phyloP scores from a whole-genome alignment of 345 rosid genomes.

The Syzygium grande region DNA sequence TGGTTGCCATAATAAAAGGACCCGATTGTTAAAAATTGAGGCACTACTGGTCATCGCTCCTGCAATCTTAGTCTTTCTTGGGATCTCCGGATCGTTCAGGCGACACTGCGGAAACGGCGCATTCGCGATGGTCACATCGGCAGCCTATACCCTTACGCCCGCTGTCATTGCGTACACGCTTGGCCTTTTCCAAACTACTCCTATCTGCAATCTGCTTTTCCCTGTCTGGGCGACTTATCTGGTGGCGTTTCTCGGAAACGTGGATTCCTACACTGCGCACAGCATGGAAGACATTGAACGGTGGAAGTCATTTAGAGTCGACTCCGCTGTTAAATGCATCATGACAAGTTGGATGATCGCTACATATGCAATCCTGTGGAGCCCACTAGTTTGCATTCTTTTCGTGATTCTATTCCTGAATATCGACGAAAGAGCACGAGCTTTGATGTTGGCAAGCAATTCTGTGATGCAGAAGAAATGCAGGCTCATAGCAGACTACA shows the following conservation, averaged over 20 bases:
- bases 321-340: not conserved
- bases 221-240: not conserved
- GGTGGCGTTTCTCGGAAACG: not conserved
- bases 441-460: not conserved
- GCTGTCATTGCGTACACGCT: not conserved
- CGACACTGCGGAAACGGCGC: not conserved
- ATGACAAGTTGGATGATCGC: not conserved
- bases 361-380: not conserved
- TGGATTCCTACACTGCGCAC: not conserved
- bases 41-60: not conserved
- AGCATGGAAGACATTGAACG: not conserved
- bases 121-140: not conserved
- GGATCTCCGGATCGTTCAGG: not conserved
- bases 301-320: not conserved
- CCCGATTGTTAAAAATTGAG: not conserved
- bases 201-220: not conserved
- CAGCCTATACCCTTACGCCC: not conserved
- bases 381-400: not conserved
- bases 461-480: not conserved
- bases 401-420: not conserved
- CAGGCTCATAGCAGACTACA: not conserved
- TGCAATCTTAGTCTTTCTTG: not conserved
- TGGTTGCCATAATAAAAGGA: rapidly evolving
- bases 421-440: not conserved
- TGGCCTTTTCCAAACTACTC: not conserved